Conservation (phyloP, 495 filamentous ascomycete species). For the Neurospora sp. region DNA sequence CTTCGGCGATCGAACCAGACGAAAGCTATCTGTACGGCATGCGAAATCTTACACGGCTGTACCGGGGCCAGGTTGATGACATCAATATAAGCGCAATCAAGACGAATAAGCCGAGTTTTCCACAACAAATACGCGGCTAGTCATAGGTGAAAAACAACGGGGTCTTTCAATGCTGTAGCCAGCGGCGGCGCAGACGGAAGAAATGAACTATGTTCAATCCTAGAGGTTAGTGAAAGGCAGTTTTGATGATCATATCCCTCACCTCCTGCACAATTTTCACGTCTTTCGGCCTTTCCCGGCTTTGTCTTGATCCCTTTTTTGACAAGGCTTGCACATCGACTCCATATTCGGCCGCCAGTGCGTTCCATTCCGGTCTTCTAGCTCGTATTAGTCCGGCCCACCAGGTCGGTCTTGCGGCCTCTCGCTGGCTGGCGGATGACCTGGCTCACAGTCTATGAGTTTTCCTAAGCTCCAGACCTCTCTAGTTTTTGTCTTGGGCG, state of each 20-base stretch:
- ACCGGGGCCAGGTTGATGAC: slow-evolving; percentile 14
- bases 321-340: background rate
- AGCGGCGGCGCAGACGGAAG: background rate
- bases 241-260: background rate
- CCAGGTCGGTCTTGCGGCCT: background rate
- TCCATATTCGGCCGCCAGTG: background rate
- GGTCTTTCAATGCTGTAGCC: background rate
- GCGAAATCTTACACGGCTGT: slow-evolving; percentile 6
- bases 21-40: background rate
- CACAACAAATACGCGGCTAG: background rate
- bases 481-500: background rate
- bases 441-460: background rate
- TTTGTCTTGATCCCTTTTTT: background rate
- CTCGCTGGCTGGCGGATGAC: background rate
- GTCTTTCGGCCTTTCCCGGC: background rate
- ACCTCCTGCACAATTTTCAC: background rate
- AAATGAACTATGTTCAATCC: background rate
- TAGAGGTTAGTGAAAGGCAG: background rate
- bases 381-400: background rate
- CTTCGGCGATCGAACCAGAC: slow-evolving; percentile 2
- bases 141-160: background rate
- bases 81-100: slow-evolving; percentile 22
- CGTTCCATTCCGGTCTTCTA: background rate
- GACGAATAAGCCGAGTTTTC: slow-evolving; percentile 5
- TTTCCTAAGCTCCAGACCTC: background rate